Evolutionary conservation across 495 filamentous ascomycete genomes (phyloP).

Genomic region (Gamarada debralockiae): DNA sequence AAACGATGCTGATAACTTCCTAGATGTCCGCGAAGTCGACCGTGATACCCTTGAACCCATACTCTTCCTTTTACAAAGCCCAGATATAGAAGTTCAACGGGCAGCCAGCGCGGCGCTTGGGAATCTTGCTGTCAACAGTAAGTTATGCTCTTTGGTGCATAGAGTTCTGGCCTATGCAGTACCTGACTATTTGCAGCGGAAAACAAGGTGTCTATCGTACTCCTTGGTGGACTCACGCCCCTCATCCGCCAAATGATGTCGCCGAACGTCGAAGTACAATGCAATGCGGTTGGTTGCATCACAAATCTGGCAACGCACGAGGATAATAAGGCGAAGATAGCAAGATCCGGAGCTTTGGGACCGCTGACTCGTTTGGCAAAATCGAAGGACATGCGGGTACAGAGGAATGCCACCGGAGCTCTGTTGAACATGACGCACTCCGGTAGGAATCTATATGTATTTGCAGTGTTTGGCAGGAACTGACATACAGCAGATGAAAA

Average conservation of each 20-base stretch:
- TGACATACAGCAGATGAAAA: conserved; percentile 71
- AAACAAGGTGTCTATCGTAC: conserved; percentile 95
- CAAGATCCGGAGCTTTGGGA: conserved; percentile 85
- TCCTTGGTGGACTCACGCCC: conserved; percentile 83
- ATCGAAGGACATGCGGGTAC: conserved; percentile 97
- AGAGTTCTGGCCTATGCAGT: background rate
- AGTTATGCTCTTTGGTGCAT: conserved; percentile 20
- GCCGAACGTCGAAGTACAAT: conserved; percentile 97
- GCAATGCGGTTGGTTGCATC: conserved; percentile 98
- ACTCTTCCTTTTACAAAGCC: conserved; percentile 87
- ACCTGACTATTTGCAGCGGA: conserved; percentile 65
- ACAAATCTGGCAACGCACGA: conserved; percentile 97
- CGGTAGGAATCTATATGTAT: conserved; percentile 48
- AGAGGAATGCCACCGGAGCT: conserved; percentile 94
- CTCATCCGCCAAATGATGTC: conserved; percentile 99
- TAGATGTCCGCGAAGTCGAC: conserved; percentile 96
- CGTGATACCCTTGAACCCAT: conserved; percentile 93
- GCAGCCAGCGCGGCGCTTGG: conserved; percentile 95
- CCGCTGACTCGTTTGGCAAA: conserved; percentile 90
- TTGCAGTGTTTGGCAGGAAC: background rate
- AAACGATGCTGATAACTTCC: background rate
- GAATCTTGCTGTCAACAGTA: conserved; percentile 96
- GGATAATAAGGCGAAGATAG: conserved; percentile 98
- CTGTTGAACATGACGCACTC: conserved; percentile 99
- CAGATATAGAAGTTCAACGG: conserved; percentile 95